phyloP scores from a whole-genome alignment of 305 asterid species.

The Solanum hybrid region DNA sequence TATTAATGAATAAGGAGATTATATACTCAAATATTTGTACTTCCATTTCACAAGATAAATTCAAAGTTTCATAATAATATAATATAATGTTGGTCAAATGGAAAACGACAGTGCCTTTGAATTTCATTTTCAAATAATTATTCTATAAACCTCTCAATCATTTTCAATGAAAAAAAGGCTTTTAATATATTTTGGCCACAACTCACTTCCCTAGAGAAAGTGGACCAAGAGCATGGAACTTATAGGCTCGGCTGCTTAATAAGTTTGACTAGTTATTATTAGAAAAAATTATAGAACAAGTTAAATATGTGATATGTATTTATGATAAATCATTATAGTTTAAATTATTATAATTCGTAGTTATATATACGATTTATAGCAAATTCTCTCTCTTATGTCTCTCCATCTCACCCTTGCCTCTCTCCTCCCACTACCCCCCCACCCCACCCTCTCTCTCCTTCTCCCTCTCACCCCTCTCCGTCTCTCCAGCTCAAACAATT shows the following conservation, averaged over 20 bases:
- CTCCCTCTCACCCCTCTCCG: background rate
- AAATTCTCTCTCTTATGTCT: too few species aligned
- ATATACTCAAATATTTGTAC: background rate
- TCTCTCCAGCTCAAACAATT: background rate
- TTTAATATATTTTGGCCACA: background rate
- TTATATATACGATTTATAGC: too few species aligned
- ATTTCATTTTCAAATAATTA: background rate
- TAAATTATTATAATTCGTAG: too few species aligned
- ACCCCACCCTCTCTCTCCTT: too few species aligned
- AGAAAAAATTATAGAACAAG: too few species aligned
- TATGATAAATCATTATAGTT: too few species aligned
- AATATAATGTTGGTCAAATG: background rate
- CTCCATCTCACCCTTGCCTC: background rate
- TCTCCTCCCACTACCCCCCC: background rate
- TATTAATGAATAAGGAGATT: background rate
- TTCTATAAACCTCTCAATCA: background rate
- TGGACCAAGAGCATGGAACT: background rate
- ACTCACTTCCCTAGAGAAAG: background rate
- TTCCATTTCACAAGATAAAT: background rate
- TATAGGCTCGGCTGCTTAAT: background rate
- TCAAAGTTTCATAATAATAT: background rate
- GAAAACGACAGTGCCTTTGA: background rate
- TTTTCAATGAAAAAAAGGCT: background rate
- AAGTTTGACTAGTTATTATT: background rate
- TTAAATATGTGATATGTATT: too few species aligned